Conservation (phyloP, 306 rosid genomes). For the Ziziphus jujuba region DNA sequence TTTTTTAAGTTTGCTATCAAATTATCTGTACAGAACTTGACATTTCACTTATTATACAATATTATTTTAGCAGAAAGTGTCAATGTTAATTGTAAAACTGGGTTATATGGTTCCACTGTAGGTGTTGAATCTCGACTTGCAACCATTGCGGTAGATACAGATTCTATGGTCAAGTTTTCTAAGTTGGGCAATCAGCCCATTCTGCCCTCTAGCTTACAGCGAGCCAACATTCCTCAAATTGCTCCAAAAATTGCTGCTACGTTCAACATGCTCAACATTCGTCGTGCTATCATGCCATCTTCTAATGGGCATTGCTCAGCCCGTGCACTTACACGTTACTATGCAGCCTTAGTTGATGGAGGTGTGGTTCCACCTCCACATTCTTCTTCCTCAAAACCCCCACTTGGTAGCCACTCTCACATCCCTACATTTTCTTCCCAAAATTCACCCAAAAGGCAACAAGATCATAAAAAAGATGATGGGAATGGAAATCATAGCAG, state of each 20-base stretch:
- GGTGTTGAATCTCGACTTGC: slow-evolving; percentile 99
- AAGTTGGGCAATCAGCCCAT: slow-evolving; percentile 36
- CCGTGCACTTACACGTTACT: too few species aligned
- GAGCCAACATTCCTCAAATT: slow-evolving; percentile 39
- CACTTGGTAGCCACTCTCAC: slow-evolving; percentile 38
- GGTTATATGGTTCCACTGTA: slow-evolving; percentile 4
- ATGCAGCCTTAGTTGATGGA: too few species aligned
- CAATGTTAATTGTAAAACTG: too few species aligned
- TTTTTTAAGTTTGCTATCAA: too few species aligned
- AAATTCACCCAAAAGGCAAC: too few species aligned
- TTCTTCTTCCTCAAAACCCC: too few species aligned
- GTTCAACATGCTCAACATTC: slow-evolving; percentile 60
- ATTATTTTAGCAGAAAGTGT: too few species aligned
- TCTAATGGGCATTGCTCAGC: slow-evolving; percentile 89
- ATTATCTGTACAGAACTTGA: too few species aligned
- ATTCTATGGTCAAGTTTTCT: slow-evolving; percentile 47
- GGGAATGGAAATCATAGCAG: too few species aligned
- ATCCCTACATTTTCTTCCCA: slow-evolving; percentile 1
- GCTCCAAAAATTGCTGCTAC: slow-evolving; percentile 43
- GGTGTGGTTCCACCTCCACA: too few species aligned
- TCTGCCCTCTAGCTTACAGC: slow-evolving; percentile 72
- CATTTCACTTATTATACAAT: too few species aligned
- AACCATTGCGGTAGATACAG: slow-evolving; percentile 55
- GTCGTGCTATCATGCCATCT: slow-evolving; percentile 85
- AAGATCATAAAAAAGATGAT: too few species aligned